These are phyloP conservation scores for Dipteronia sinensis DNA, from an alignment of 345 rosid genomes.

Conservation along the genomic window DNA sequence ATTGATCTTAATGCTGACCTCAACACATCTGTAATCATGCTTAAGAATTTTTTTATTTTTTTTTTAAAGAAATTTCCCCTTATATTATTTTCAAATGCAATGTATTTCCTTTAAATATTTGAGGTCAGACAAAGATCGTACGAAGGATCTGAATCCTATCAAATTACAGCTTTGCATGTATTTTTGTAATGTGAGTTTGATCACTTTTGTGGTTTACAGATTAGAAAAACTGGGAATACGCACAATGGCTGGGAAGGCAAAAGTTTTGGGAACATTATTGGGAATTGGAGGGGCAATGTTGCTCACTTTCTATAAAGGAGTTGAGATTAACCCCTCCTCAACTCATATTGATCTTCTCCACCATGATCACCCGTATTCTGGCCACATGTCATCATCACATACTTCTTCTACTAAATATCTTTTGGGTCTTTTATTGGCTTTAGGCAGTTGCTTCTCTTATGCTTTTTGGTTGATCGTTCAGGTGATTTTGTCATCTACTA, in stretches of 20 bases:
- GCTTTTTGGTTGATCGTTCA: slow-evolving; percentile 48
- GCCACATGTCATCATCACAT: slow-evolving; percentile 12
- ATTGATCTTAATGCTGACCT: too few species aligned
- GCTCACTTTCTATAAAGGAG: slow-evolving; percentile 58
- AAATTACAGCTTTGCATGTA: too few species aligned
- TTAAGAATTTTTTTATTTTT: too few species aligned
- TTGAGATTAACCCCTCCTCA: slow-evolving; percentile 33
- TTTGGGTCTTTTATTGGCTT: slow-evolving; percentile 34
- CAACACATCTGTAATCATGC: too few species aligned
- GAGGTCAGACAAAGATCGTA: too few species aligned
- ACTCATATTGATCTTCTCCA: slow-evolving; percentile 41
- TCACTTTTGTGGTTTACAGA: slow-evolving; percentile 17
- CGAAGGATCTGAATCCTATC: too few species aligned
- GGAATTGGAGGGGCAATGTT: slow-evolving; percentile 65
- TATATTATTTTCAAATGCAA: too few species aligned
- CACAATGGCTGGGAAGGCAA: slow-evolving; percentile 46
- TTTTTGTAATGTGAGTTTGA: too few species aligned
- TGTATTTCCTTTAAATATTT: too few species aligned
- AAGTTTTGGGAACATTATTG: slow-evolving; percentile 52
- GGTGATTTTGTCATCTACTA: slow-evolving; percentile 21
- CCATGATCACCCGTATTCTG: background rate
- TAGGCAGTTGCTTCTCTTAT: slow-evolving; percentile 33
- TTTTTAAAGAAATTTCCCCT: too few species aligned
- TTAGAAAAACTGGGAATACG: slow-evolving; percentile 45
- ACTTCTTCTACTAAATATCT: background rate